Evolutionary conservation across 2,329 filamentous ascomycete species (phyloP).

Genomic region (Raffaelea arxii): DNA sequence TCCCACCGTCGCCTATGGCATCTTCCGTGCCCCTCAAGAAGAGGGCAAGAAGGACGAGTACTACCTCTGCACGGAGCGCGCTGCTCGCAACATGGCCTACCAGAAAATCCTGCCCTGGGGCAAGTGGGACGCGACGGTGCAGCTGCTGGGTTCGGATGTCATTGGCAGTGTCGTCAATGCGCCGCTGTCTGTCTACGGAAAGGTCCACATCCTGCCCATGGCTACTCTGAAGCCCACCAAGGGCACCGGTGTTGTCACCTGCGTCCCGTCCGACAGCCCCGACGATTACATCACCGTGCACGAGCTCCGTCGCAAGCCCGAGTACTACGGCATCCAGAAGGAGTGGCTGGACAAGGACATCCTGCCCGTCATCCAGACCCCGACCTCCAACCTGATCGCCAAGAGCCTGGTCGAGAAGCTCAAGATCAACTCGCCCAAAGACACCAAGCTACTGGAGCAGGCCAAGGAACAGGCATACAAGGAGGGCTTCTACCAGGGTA

Average conservation of each 20-base stretch:
- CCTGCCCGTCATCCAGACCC: slow-evolving; percentile 79
- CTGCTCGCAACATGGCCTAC: slow-evolving; percentile 92
- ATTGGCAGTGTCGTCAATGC: slow-evolving; percentile 85
- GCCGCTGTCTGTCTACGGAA: slow-evolving; percentile 75
- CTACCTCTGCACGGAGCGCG: slow-evolving; percentile 47
- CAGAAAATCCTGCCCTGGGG: slow-evolving; percentile 77
- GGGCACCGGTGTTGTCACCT: slow-evolving; percentile 94
- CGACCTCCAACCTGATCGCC: slow-evolving; percentile 71
- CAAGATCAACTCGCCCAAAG: slow-evolving; percentile 96
- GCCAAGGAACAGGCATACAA: slow-evolving; percentile 97
- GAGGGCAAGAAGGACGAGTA: slow-evolving; percentile 58
- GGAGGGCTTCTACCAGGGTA: slow-evolving; percentile 93
- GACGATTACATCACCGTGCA: slow-evolving; percentile 87
- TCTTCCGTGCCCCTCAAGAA: slow-evolving; percentile 56
- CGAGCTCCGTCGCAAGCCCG: slow-evolving; percentile 88
- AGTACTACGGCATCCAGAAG: slow-evolving; percentile 92
- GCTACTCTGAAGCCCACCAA: slow-evolving; percentile 85
- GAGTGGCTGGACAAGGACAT: slow-evolving; percentile 93
- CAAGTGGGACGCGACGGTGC: slow-evolving; percentile 53
- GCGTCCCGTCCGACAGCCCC: slow-evolving; percentile 87
- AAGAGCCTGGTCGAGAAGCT: slow-evolving; percentile 78
- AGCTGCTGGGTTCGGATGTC: slow-evolving; percentile 67
- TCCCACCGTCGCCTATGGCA: slow-evolving; percentile 77
- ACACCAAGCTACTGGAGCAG: slow-evolving; percentile 79
- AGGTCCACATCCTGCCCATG: slow-evolving; percentile 89